phyloP scores from a whole-genome alignment of 306 rosid species.

The Neltuma alba region DNA sequence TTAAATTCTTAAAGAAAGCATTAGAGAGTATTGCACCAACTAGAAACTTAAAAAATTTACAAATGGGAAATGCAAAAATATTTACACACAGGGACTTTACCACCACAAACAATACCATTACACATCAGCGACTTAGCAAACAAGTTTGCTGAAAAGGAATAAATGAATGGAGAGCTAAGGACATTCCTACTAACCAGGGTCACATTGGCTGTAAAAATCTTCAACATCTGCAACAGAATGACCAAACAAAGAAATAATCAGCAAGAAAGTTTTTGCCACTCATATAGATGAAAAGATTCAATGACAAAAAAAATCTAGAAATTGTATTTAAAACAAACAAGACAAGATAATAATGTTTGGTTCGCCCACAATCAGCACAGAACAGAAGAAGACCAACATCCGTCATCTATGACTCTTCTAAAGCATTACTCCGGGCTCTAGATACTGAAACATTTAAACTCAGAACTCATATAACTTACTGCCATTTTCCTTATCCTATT shows the following conservation, averaged over 20 bases:
- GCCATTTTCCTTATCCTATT: not conserved
- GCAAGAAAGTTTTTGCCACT: not conserved
- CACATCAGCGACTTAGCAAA: not conserved
- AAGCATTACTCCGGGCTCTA: not conserved
- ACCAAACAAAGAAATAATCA: constrained; percentile 15
- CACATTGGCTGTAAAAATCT: constrained; percentile 73
- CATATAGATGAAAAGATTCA: not conserved
- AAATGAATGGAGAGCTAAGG: not conserved
- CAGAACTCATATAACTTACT: not conserved
- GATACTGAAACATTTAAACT: constrained; percentile 21
- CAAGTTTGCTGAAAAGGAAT: not conserved
- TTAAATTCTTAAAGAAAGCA: not conserved
- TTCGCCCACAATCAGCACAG: not conserved
- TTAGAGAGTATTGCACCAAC: not conserved
- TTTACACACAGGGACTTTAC: not conserved
- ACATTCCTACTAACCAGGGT: constrained; percentile 66
- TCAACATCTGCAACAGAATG: constrained; percentile 68
- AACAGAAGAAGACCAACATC: not conserved
- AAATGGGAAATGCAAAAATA: not conserved
- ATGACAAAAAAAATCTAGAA: not conserved
- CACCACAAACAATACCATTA: not conserved
- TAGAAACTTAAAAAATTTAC: not conserved
- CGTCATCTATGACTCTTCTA: not conserved
- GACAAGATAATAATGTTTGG: not conserved
- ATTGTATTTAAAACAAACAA: not conserved